phyloP scores from a whole-genome alignment of 1,139 yeast species.

The Fermentozyma sake region DNA sequence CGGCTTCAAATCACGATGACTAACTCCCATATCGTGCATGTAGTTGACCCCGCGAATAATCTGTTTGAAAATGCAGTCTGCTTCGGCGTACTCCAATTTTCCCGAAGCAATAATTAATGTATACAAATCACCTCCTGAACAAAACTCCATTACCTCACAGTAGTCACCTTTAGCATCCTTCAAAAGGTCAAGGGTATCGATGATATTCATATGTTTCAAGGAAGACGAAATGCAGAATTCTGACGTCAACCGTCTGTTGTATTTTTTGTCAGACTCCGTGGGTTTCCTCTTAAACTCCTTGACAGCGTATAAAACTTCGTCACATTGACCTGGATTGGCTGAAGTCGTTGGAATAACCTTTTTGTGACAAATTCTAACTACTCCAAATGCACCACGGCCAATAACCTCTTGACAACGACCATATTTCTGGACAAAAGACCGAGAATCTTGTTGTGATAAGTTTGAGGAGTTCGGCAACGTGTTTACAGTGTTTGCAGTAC shows the following conservation, averaged over 20 bases:
- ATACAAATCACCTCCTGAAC: constrained; percentile 92
- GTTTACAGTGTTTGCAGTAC: not conserved
- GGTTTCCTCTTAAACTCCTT: constrained; percentile 42
- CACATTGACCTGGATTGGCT: constrained; percentile 7
- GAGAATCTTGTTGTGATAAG: constrained; percentile 22
- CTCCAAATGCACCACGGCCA: constrained; percentile 47
- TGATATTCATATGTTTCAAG: constrained; percentile 52
- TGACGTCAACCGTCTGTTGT: constrained; percentile 40
- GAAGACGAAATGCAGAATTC: constrained; percentile 48
- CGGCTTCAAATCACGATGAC: constrained; percentile 93
- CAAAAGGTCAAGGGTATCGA: constrained; percentile 78
- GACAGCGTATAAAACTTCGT: constrained; percentile 42
- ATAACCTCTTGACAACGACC: constrained; percentile 49
- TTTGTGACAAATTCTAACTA: constrained; percentile 44
- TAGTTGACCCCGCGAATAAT: constrained; percentile 85
- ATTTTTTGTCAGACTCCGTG: constrained; percentile 43
- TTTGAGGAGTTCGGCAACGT: constrained; percentile 1
- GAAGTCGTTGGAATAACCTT: constrained; percentile 13
- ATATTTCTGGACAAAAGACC: constrained; percentile 45
- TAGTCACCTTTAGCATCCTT: constrained; percentile 90
- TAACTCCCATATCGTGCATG: constrained; percentile 97
- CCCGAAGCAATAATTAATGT: constrained; percentile 82
- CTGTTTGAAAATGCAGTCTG: constrained; percentile 94
- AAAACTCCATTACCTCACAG: constrained; percentile 95
- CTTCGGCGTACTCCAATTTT: constrained; percentile 77